Base-by-base conservation (phyloP, 768 basidiomycete genomes). In the Mycena belliarum region DNA sequence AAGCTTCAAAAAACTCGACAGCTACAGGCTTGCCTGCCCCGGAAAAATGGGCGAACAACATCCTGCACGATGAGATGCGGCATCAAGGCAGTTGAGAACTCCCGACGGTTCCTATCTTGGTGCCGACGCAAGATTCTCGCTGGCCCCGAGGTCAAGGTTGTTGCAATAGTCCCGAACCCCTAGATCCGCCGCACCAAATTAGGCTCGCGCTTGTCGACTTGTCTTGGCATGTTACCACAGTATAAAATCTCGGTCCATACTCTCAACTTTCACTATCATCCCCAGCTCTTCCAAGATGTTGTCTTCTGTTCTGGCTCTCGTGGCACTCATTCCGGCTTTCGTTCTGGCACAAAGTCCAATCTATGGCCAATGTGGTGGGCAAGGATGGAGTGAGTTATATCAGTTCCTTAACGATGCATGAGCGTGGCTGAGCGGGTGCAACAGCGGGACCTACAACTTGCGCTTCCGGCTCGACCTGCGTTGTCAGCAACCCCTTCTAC, bases 351-450 rank as follows among this genome's bases (percentile, higher is more conserved):
- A 77, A 47, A 64, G 72, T 32, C 71, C 78, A 16, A 45, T 78
- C 33, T 85, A 69, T 44, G 80, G 75, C 9, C 84, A 85, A 64
- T 86, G 83, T 63, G 82, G 82, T 67, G 83, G 82, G 40, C 2
- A 40, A 21, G 47, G 47, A 5, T 60, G 80, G 79, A 70, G 81
- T 83, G 69, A 57, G 79, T 73, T n/a, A 6, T 26, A n/a, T n/a
- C n/a, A n/a, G 23, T 32, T 26, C 40, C n/a, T 29, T 11, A 23
- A 12, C 24, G 45, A 14, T 11, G n/a, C 10, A 21, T 35, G 49
- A 16, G n/a, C 32, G 21, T 32, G 11, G 20, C 37, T 59, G 6
- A 60, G 33, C 33, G 33, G 16, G 35, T 61, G 16, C 11, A n/a
- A 29, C 28, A 79, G 77, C 65, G 57, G 76, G 77, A 25, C 69